Evolutionary conservation across 148 eudicot genomes (phyloP).

Genomic region (Camellia granthamiana): DNA sequence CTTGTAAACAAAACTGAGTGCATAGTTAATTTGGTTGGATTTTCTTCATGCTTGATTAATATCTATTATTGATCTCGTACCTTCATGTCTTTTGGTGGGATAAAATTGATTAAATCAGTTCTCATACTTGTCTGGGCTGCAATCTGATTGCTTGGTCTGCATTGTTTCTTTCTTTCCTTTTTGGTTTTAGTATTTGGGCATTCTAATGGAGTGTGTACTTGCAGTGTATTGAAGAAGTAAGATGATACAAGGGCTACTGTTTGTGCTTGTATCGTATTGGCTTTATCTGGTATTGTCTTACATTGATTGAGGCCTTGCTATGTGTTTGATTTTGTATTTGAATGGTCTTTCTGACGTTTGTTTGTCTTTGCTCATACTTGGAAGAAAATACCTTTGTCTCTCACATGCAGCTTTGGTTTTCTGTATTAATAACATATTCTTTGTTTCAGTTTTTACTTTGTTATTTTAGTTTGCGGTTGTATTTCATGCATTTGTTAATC

Average conservation of each 20-base stretch:
- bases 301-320: not conserved
- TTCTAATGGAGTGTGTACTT: slow-evolving; percentile 9
- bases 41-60: not conserved
- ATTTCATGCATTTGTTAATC: not conserved
- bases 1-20: not conserved
- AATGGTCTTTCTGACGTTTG: not conserved
- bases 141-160: not conserved
- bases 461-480: not conserved
- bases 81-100: not conserved
- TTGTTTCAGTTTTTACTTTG: not conserved
- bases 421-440: too few species aligned
- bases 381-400: not conserved
- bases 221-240: slow-evolving; percentile 63
- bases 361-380: not conserved
- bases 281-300: not conserved
- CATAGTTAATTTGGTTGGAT: not conserved
- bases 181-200: not conserved
- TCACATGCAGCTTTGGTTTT: not conserved
- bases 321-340: not conserved
- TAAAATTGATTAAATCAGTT: not conserved
- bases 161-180: too few species aligned
- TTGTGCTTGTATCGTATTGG: not conserved
- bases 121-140: not conserved
- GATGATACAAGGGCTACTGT: not conserved
- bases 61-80: not conserved